A percentile compares a stretch with the other conserved stretches of the same genome.
These are phyloP conservation scores for Nigrospora sphaerica DNA, from an alignment of 2,329 filamentous ascomycete genomes.

Conservation along the genomic window DNA sequence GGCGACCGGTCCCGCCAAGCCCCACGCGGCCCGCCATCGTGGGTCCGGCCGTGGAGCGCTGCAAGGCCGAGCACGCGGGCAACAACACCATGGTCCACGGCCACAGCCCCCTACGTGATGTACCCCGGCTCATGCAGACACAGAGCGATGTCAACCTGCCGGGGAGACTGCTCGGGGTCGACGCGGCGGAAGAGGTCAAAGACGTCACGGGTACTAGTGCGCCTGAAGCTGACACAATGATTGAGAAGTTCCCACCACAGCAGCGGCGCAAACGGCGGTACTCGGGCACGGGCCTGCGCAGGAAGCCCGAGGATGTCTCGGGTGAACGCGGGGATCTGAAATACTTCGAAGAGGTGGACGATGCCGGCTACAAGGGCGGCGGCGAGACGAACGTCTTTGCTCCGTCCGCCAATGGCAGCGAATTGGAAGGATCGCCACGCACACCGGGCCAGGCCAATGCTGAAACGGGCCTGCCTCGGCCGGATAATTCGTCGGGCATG, in stretches of 20 bases:
- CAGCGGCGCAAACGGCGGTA: constrained; percentile 63
- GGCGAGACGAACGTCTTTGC: constrained; percentile 39
- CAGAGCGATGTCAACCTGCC: constrained; percentile 26
- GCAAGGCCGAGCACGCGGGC: constrained; percentile 2
- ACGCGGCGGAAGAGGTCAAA: constrained; percentile 32
- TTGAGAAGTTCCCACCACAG: constrained; percentile 29
- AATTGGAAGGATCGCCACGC: constrained; percentile 1
- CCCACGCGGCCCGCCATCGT: constrained; percentile 37
- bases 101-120: constrained; percentile 16
- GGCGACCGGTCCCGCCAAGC: constrained; percentile 35
- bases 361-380: constrained; percentile 70
- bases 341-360: constrained; percentile 85
- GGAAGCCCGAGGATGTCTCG: constrained; percentile 65
- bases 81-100: background rate
- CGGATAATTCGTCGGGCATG: constrained; percentile 24
- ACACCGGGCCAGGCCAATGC: constrained; percentile 6
- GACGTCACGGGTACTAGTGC: constrained; percentile 59
- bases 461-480: constrained; percentile 14
- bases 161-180: constrained; percentile 19
- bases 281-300: constrained; percentile 76
- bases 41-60: constrained; percentile 18
- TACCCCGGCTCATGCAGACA: constrained; percentile 16
- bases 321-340: constrained; percentile 71
- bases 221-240: constrained; percentile 52
- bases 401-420: background rate